Percentiles rank a stretch among this genome's conserved stretches.
phyloP scores from a whole-genome alignment of 2,329 filamentous ascomycete species.

The Neofusicoccum parvum region DNA sequence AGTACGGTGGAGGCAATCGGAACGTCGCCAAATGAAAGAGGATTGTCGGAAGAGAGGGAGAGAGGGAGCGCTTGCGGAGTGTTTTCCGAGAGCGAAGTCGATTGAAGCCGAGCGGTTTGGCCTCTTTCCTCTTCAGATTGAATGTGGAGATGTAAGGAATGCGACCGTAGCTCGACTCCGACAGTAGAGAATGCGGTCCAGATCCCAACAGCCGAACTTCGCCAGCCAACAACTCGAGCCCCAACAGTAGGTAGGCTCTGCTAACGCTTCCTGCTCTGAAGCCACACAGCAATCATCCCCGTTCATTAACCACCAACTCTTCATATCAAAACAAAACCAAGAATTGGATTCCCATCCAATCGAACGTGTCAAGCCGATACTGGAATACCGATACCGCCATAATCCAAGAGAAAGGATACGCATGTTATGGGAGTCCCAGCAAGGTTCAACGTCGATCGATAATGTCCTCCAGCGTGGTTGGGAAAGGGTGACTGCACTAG shows the following conservation, averaged over 20 bases:
- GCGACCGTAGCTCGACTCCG: neutral
- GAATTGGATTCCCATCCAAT: neutral
- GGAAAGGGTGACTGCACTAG: neutral
- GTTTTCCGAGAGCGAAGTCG: no score
- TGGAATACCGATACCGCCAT: neutral
- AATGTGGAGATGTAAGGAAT: neutral
- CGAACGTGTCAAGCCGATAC: neutral
- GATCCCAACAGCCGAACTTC: neutral
- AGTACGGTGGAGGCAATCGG: neutral
- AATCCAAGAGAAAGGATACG: neutral
- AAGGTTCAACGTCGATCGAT: neutral
- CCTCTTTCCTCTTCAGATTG: no score
- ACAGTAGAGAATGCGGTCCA: neutral
- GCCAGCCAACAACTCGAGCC: neutral
- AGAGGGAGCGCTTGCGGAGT: no score
- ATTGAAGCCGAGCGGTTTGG: no score
- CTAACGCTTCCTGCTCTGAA: neutral
- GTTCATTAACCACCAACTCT: neutral
- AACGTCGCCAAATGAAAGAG: neutral
- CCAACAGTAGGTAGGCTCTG: neutral
- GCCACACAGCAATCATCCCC: neutral
- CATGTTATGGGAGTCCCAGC: neutral
- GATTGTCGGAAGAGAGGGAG: neutral
- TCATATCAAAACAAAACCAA: slow-evolving; percentile 6
- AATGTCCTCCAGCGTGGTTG: neutral